Conservation (phyloP, 495 filamentous ascomycete species). For the Talaromyces proteolyticus region DNA sequence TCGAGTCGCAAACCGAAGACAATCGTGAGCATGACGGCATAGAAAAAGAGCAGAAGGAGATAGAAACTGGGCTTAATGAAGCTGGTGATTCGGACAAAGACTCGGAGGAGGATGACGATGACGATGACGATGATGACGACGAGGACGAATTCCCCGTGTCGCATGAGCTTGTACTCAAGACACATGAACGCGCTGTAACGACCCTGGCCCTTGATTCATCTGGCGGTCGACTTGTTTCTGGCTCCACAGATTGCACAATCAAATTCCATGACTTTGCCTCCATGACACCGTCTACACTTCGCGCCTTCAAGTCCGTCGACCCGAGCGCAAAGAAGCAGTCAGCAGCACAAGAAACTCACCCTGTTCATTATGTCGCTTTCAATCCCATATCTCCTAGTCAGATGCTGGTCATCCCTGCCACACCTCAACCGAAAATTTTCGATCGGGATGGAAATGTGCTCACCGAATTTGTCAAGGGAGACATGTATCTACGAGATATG, state of each 20-base stretch:
- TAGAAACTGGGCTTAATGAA: too few species aligned
- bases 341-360: conserved; percentile 72
- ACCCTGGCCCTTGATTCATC: conserved; percentile 77
- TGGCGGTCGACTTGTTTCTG: conserved; percentile 78
- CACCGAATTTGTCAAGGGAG: conserved; percentile 88
- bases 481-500: conserved; percentile 97
- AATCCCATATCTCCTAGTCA: conserved; percentile 75
- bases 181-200: conserved; percentile 86
- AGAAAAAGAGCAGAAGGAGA: conserved; percentile 7
- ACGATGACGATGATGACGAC: conserved; percentile 59
- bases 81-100: conserved; percentile 7
- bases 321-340: conserved; percentile 72
- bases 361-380: conserved; percentile 80
- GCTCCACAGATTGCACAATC: conserved; percentile 82
- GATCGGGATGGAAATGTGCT: conserved; percentile 80
- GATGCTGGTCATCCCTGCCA: conserved; percentile 79
- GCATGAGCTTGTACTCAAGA: conserved; percentile 86
- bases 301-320: conserved; percentile 89
- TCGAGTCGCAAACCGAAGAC: conserved; percentile 20
- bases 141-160: conserved; percentile 91
- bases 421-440: conserved; percentile 83
- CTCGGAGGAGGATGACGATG: conserved; percentile 34
- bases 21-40: too few species aligned
- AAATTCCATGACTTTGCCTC: conserved; percentile 94
- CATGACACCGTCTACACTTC: conserved; percentile 89